Base-by-base conservation (phyloP, 2,329 filamentous ascomycete genomes). In the Arthrobotrys pseudoclavata region DNA sequence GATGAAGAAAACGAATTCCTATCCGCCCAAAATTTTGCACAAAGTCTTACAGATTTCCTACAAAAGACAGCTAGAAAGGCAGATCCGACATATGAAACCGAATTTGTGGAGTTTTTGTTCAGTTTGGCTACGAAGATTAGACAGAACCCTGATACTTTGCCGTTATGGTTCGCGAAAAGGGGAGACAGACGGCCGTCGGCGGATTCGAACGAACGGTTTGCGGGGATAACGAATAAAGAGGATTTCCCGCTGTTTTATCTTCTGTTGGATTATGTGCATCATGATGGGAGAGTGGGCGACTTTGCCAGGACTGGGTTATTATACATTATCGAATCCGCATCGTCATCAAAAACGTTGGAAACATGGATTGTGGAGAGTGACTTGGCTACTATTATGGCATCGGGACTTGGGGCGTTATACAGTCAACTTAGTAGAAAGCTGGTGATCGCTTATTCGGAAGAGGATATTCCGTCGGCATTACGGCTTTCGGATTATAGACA, bases 351-450 rank as follows among this genome's bases (percentile, higher is more conserved):
- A 20, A 88, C 90, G 0, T 84, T 99, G 75, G 96, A 99, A 85
- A 92, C 93, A 82, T 99, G 96, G 96, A 92, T 99, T 79, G 93
- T 98, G 55, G 94, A 97, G 83, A 97, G 95, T 83, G 96, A 99
- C 83, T 86, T 99, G 64, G 96, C 96, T 12, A 98, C 96, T 0
- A 86, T 98, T 79, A 98, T 99, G 96, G 96, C 96, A 2, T 98
- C 94, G 0, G 96, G 96, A 0, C 85, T 99, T 0, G 96, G 96
- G 15, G 96, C 90, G 9, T 88, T 87, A 82, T 91, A 91, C 83
- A 91, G 90, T 81, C 89, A 91, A 81, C 84, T 91, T 76, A 90
- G 89, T 83, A 87, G 92, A 79, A 94, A 97, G 85, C 86, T 96
- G 76, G 92, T 95, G 66, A 91, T 97, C 79, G 88, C 94, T 79